Base-by-base conservation (phyloP, 805 yeast genomes). In the Wickerhamiella slavikovae region DNA sequence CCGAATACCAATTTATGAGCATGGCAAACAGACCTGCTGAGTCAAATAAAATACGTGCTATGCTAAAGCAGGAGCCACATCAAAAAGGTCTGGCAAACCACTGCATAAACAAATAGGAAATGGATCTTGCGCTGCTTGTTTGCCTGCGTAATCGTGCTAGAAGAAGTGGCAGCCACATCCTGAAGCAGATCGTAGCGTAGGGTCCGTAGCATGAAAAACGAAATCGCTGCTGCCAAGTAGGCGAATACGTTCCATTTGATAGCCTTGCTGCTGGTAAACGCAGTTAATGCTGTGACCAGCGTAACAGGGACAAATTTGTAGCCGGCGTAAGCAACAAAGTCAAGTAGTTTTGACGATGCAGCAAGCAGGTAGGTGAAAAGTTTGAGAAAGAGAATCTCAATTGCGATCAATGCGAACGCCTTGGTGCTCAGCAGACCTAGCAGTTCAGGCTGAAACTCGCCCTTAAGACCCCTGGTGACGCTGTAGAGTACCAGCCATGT, bases 401-500 rank as follows among this genome's bases (percentile, higher is more conserved):
- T 43, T 13, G 79, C 43, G 33, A 80, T 68, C 44, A 79, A 75
- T 0, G 93, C 93, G 39, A 82, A 52, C 1, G 93, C 79, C 41
- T 79, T 76, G 6, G 93, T 72, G 13, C 93, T 70, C 35, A 83
- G 70, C 46, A 71, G 71, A 6, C 95, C 94, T 38, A 91, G 66
- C 42, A 82, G 61, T 47, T 83, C 83, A 0, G 98, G 98, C 43
- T 85, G 93, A 58, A 89, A 89, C 18, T 71, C 71, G 17, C 93
- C 94, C 33, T 71, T 66, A 30, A 85, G 54, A 8, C 98, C 99
- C 34, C 78, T 76, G 38, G 76, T 64, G 15, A 76, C 63, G 2
- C 93, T 85, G 66, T 85, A 71, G 22, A 79, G 61, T 35, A 89
- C 56, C 29, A 85, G 72, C 45, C 83, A 83, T 1, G 96, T 80